These are phyloP conservation scores for Hibiscus trionum DNA, from an alignment of 345 rosid genomes.

Conservation along the genomic window DNA sequence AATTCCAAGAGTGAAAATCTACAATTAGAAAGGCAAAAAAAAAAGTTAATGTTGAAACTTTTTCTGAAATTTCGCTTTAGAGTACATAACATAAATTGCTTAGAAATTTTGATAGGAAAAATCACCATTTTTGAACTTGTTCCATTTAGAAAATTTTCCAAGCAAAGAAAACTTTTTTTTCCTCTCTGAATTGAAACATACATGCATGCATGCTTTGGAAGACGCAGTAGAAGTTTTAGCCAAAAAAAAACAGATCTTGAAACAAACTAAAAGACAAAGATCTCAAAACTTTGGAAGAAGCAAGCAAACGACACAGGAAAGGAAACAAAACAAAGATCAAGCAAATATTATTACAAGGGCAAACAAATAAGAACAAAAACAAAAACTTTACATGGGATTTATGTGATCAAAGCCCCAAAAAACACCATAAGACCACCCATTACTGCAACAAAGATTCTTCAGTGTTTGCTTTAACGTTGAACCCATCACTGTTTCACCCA, in stretches of 20 bases:
- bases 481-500: slow-evolving; percentile 32
- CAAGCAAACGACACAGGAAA: not conserved
- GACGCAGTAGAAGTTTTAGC: too few species aligned
- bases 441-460: slow-evolving; percentile 53
- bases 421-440: slow-evolving; percentile 86
- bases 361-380: not conserved
- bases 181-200: not conserved
- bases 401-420: slow-evolving; percentile 69
- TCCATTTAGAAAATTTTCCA: not conserved
- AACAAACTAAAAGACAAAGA: too few species aligned
- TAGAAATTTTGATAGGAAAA: not conserved
- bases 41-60: not conserved
- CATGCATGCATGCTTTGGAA: not conserved
- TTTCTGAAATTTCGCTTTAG: not conserved
- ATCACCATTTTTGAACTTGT: not conserved
- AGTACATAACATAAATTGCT: not conserved
- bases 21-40: slow-evolving; percentile 13
- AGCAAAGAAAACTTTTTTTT: not conserved
- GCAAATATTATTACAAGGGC: not conserved
- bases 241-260: too few species aligned
- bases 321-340: not conserved
- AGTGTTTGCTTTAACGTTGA: slow-evolving; percentile 47
- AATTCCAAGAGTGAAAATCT: slow-evolving; percentile 14
- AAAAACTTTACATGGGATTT: slow-evolving; percentile 54
- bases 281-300: not conserved